These are phyloP conservation scores for Hanseniaspora mollemarum DNA, from an alignment of 805 yeast species.

Conservation along the genomic window DNA sequence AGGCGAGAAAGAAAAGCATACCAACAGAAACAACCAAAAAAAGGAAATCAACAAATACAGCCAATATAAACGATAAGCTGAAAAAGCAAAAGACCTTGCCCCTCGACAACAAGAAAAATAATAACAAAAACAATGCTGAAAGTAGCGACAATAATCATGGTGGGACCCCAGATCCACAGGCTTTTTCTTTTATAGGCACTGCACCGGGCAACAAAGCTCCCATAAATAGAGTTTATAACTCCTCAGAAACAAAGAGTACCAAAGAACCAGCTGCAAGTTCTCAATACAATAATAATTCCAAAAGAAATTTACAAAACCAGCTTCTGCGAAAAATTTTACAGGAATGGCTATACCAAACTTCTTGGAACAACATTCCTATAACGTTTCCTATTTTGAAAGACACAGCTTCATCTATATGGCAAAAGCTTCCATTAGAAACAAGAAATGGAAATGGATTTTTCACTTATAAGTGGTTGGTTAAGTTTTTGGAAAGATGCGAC, in stretches of 20 bases:
- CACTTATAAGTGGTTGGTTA: constrained; percentile 49
- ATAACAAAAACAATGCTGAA: not conserved
- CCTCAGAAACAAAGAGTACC: constrained; percentile 38
- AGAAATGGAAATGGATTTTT: constrained; percentile 59
- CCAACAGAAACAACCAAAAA: not conserved
- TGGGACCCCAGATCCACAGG: too few relatives aligned
- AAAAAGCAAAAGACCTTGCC: not conserved
- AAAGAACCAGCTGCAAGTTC: constrained; percentile 25
- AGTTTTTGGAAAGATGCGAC: constrained; percentile 19
- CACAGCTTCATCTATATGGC: constrained; percentile 56
- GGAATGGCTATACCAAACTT: constrained; percentile 60
- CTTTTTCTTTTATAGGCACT: not conserved
- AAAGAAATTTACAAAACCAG: constrained; percentile 44
- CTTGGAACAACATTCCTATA: constrained; percentile 56
- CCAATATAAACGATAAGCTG: not conserved
- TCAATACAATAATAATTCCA: constrained; percentile 19
- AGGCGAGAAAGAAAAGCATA: not conserved
- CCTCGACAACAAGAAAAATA: not conserved
- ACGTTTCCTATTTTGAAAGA: constrained; percentile 53
- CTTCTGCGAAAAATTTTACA: constrained; percentile 46
- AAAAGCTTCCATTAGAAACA: constrained; percentile 40
- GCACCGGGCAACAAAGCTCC: not conserved
- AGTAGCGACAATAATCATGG: not conserved
- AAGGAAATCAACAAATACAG: not conserved
- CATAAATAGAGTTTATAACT: constrained; percentile 29